Conservation (phyloP, 345 rosid genomes). For the Sonneratia caseolaris region DNA sequence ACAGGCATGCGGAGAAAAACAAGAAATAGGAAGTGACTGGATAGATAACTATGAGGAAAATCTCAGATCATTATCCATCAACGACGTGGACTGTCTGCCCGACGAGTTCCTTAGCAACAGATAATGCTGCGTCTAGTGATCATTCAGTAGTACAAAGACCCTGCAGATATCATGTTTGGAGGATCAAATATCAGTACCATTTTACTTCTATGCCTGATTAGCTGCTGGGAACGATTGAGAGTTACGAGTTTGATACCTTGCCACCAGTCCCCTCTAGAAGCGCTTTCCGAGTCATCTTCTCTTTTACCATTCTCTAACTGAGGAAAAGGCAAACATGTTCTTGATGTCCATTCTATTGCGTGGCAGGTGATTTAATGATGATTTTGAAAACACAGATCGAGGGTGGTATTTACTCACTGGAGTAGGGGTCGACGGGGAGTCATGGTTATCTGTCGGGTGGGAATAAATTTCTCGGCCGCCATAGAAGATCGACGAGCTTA, state of each 20-base stretch:
- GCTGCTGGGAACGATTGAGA: background rate
- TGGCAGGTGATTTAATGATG: background rate
- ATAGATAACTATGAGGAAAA: no score
- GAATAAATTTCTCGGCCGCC: slow-evolving; percentile 66
- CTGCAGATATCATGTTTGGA: slow-evolving; percentile 16
- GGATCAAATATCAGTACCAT: background rate
- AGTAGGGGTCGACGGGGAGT: background rate
- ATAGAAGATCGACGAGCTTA: slow-evolving; percentile 75
- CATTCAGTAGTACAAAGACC: slow-evolving; percentile 43
- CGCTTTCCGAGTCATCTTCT: slow-evolving; percentile 63
- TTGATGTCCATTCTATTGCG: background rate
- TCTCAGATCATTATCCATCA: no score
- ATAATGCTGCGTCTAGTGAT: background rate
- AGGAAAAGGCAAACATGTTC: background rate
- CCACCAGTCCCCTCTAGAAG: slow-evolving; percentile 93
- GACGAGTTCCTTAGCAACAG: background rate
- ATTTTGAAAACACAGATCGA: background rate
- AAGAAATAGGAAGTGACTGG: no score
- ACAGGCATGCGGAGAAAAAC: no score
- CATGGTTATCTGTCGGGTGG: slow-evolving; percentile 8
- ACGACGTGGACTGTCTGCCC: background rate
- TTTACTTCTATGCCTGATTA: background rate
- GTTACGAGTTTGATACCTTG: slow-evolving; percentile 37
- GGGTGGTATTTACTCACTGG: background rate
- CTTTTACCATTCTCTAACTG: slow-evolving; percentile 44